A percentile compares a stretch with the other conserved stretches of the same genome.
phyloP scores from a whole-genome alignment of 2,329 filamentous ascomycete genomes.

The Aphanoascus verrucosus region DNA sequence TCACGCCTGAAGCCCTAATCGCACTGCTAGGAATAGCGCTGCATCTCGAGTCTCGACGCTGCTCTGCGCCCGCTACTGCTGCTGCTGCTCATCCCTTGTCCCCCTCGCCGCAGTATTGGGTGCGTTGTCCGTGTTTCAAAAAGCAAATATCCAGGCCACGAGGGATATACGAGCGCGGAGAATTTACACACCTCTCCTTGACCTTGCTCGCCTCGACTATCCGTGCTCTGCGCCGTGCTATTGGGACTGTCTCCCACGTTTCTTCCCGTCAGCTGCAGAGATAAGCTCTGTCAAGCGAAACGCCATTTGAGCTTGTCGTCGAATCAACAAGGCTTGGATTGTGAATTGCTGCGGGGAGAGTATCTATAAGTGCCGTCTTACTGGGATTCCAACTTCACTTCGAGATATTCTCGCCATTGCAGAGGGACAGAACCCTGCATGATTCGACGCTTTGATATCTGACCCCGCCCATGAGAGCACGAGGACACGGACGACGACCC shows the following conservation, averaged over 20 bases:
- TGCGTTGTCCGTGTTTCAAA: not conserved
- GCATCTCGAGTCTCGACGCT: not conserved
- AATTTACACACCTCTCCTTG: not conserved
- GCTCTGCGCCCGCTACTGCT: not conserved
- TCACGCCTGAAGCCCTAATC: not conserved
- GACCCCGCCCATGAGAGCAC: not conserved
- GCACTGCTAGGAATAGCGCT: not conserved
- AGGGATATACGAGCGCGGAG: constrained; percentile 11
- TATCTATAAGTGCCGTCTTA: not conserved
- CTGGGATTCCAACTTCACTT: not conserved
- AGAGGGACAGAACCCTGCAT: not conserved
- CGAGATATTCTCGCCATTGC: not conserved
- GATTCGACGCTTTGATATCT: not conserved
- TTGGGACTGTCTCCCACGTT: not conserved
- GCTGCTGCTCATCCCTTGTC: not conserved
- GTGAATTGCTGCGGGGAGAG: not conserved
- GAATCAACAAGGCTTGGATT: not conserved
- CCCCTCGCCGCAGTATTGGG: not conserved
- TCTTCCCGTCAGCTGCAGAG: not conserved
- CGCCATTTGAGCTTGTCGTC: constrained; percentile 1
- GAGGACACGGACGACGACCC: not conserved
- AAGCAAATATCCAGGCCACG: constrained; percentile 7
- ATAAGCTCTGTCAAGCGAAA: not conserved
- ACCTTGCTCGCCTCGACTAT: not conserved
- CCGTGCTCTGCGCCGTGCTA: not conserved